phyloP scores from a whole-genome alignment of 805 yeast species.

The Maudiozyma turicensis region DNA sequence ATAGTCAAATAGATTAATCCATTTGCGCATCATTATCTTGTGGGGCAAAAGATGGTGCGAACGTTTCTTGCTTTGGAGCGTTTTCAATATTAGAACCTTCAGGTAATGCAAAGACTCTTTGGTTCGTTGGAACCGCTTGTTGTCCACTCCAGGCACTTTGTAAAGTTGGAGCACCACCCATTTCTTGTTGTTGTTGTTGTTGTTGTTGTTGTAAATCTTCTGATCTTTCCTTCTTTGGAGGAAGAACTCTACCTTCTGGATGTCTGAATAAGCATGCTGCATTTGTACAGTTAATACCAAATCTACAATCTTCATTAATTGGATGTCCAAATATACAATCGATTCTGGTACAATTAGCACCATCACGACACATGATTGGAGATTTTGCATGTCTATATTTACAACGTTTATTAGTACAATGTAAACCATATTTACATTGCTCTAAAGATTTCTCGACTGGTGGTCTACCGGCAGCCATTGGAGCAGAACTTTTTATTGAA shows the following conservation, averaged over 20 bases:
- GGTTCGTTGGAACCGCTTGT: slow-evolving; percentile 35
- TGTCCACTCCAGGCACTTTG: slow-evolving; percentile 3
- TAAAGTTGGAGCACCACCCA: slow-evolving; percentile 1
- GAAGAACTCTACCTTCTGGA: slow-evolving; percentile 59
- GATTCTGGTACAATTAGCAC: slow-evolving; percentile 63
- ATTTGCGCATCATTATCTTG: slow-evolving; percentile 23
- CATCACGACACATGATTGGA: slow-evolving; percentile 69
- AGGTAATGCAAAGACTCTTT: slow-evolving; percentile 68
- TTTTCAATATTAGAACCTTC: slow-evolving; percentile 65
- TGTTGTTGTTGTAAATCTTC: slow-evolving; percentile 29
- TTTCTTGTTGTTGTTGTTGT: slow-evolving; percentile 6
- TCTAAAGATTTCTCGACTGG: slow-evolving; percentile 50
- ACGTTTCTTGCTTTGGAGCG: slow-evolving; percentile 41
- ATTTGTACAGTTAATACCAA: slow-evolving; percentile 67
- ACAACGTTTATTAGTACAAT: slow-evolving; percentile 71
- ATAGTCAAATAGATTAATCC: slow-evolving; percentile 9
- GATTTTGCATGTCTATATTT: slow-evolving; percentile 78
- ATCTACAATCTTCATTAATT: slow-evolving; percentile 67
- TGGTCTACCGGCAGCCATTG: slow-evolving; percentile 10
- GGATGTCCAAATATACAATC: slow-evolving; percentile 85
- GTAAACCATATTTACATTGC: slow-evolving; percentile 70
- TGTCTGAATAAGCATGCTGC: slow-evolving; percentile 64
- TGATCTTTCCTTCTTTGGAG: slow-evolving; percentile 8
- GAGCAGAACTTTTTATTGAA: slow-evolving; percentile 9
- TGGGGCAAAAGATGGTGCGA: slow-evolving; percentile 13